Base-by-base conservation (phyloP, 2,329 filamentous ascomycete genomes). In the Cercospora sesami region DNA sequence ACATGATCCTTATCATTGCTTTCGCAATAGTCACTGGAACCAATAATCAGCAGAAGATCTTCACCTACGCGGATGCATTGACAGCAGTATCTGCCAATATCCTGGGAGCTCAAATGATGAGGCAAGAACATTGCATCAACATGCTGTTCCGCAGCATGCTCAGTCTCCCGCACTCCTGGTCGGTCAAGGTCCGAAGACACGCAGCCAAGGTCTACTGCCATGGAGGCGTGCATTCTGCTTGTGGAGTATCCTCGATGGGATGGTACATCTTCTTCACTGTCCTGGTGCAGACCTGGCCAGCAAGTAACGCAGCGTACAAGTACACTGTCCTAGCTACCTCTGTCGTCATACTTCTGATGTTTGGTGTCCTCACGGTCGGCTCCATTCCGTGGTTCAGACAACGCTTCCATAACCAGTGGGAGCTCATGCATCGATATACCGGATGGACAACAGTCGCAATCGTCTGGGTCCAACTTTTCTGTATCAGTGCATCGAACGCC, bases 401-500 rank as follows among this genome's bases (percentile, higher is more conserved):
- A 72, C 84, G 82, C 58, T 82, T 84, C 69, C 91, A 93, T 80
- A 86, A 93, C 78, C 78, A 84, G 66, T 93, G 92, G 75, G 91
- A 93, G 80, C 79, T 86, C 59, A 85, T 86, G 58, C 91, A 93
- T 79, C 89, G 91, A 59, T 93, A 91, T 77, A 85, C 85, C 5
- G 91, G 90, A n/a, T 93, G 91, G 91, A 82, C 84, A 10, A 83
- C 87, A 9, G 81, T 93, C 5, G 82, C 79, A 1, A 79, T 92
- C 33, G 89, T 93, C 75, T 90, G 91, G 86, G 83, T 80, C 0
- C 86, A 90, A 68, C 79, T 91, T 9, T 80, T 86, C 36, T 77
- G 82, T 42, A 77, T 80, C n/a, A 75, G 79, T 18, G 72, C 73
- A 14, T 76, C 78, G 21, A 66, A 77, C 14, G 26, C 66, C 33